Evolutionary conservation across 2,329 filamentous ascomycete species (phyloP).

Genomic region (Cladophialophora chaetospira): DNA sequence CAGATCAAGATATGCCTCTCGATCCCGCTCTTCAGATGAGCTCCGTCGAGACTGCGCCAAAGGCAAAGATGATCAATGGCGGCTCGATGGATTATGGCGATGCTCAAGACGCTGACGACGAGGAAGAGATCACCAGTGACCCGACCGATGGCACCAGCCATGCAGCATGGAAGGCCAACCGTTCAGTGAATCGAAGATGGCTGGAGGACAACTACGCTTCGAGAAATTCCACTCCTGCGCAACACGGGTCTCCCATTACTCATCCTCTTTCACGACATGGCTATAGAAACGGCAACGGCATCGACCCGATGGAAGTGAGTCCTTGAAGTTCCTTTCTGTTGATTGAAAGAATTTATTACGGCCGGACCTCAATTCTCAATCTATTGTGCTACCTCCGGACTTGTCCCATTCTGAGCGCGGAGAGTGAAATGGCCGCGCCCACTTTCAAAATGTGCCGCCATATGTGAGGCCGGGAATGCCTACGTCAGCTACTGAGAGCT

Average conservation of each 20-base stretch:
- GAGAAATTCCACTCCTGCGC: not conserved
- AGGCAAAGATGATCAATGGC: constrained; percentile 15
- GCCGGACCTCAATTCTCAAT: too few relatives aligned
- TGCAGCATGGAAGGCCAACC: not conserved
- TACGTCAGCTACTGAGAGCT: too few relatives aligned
- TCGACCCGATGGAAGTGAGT: not conserved
- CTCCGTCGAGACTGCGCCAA: not conserved
- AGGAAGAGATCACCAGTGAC: not conserved
- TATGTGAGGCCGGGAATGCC: too few relatives aligned
- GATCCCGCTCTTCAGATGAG: not conserved
- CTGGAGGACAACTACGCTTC: not conserved
- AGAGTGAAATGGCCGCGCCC: too few relatives aligned
- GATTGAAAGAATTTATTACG: too few relatives aligned
- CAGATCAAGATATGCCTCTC: not conserved
- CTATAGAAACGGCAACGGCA: not conserved
- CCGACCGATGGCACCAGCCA: not conserved
- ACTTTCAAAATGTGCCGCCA: too few relatives aligned
- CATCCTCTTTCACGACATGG: not conserved
- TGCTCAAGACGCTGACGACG: not conserved
- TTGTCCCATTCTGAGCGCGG: too few relatives aligned
- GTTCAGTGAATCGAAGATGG: not conserved
- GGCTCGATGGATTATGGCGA: not conserved
- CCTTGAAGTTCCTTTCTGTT: too few relatives aligned
- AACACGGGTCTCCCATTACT: not conserved
- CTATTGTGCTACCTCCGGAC: too few relatives aligned